Evolutionary conservation across 169 alveolate species (phyloP).

Genomic region (Cryptosporidium ryanae): DNA sequence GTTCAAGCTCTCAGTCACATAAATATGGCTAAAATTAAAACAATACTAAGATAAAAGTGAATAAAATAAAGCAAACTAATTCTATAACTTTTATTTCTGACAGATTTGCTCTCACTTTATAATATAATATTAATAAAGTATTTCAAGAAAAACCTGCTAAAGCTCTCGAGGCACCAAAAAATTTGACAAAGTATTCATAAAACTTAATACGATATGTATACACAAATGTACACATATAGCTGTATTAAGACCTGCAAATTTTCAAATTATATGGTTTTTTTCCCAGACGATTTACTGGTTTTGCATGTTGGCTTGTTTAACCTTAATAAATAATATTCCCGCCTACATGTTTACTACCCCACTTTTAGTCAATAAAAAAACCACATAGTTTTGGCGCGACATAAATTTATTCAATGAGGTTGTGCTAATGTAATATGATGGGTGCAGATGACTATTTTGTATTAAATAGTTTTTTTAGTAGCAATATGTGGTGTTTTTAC

Average conservation of each 20-base stretch:
- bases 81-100: too few relatives aligned
- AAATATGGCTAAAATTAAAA: too few relatives aligned
- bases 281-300: slow-evolving; percentile 37
- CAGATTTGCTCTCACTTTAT: neutral
- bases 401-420: neutral
- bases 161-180: neutral
- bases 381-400: slow-evolving; percentile 26
- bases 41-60: too few relatives aligned
- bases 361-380: neutral
- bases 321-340: neutral
- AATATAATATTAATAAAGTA: neutral
- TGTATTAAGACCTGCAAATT: neutral
- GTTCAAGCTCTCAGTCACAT: neutral
- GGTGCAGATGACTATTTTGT: too few relatives aligned
- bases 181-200: too few relatives aligned
- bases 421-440: too few relatives aligned
- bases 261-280: neutral
- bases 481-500: too few relatives aligned
- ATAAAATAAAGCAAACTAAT: too few relatives aligned
- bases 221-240: too few relatives aligned
- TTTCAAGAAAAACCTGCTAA: neutral
- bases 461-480: too few relatives aligned
- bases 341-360: slow-evolving; percentile 59
- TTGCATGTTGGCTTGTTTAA: slow-evolving; percentile 33
- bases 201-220: too few relatives aligned